Conservation (phyloP, 345 rosid genomes). For the Eucalyptus globulus region DNA sequence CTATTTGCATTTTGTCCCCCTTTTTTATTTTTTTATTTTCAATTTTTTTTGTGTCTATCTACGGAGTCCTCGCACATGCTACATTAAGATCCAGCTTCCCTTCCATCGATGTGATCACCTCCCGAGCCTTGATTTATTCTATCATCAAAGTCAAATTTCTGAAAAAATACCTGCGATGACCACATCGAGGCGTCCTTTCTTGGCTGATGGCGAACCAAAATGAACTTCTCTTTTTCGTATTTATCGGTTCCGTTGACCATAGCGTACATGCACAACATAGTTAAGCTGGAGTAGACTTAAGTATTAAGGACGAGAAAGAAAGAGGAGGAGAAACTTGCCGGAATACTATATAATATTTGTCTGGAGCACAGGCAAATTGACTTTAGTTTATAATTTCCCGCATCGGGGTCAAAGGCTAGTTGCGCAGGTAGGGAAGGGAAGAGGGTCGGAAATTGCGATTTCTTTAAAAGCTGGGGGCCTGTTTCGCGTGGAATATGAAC, state of each 20-base stretch:
- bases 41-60: no score
- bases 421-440: neutral
- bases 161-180: neutral
- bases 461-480: neutral
- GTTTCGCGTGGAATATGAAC: neutral
- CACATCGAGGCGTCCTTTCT: neutral
- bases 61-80: neutral
- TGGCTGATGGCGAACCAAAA: neutral
- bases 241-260: neutral
- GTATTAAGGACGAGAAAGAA: neutral
- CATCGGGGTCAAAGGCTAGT: neutral
- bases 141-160: neutral
- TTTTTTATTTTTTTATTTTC: no score
- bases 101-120: neutral
- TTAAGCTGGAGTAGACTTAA: neutral
- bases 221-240: neutral
- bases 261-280: neutral
- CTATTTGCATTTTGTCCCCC: neutral
- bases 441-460: neutral
- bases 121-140: neutral
- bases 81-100: neutral
- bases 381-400: neutral
- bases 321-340: neutral
- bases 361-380: neutral
- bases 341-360: neutral